Evolutionary conservation across 768 basidiomycete species (phyloP).

Genomic region (Rhodotorula sphaerocarpa): DNA sequence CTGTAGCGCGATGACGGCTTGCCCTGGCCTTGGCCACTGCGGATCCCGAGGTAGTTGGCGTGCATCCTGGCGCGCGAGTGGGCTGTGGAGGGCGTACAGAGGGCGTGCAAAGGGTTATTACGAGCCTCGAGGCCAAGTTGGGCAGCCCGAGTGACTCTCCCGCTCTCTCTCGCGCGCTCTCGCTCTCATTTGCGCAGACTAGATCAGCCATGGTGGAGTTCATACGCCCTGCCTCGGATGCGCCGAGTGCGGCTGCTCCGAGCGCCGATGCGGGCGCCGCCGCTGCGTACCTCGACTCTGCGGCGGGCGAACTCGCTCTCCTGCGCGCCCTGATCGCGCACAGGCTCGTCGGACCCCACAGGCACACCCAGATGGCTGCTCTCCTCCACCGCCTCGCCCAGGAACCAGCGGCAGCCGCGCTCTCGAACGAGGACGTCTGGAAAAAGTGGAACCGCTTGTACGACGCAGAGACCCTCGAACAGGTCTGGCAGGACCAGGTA

Average conservation of each 20-base stretch:
- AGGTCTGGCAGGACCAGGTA: constrained; percentile 24
- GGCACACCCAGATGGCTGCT: constrained; percentile 69
- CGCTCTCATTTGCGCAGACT: not conserved
- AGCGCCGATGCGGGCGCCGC: not conserved
- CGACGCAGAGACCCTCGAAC: constrained; percentile 64
- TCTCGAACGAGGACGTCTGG: constrained; percentile 58
- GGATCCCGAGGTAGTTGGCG: constrained; percentile 18
- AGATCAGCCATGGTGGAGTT: too few relatives aligned
- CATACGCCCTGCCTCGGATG: too few relatives aligned
- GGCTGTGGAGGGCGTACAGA: not conserved
- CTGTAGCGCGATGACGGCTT: not conserved
- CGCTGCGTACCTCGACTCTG: constrained; percentile 49
- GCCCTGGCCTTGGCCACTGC: not conserved
- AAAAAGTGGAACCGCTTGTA: constrained; percentile 63
- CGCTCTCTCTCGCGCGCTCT: not conserved
- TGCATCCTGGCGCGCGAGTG: constrained; percentile 14
- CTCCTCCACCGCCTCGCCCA: constrained; percentile 65
- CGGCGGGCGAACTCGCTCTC: constrained; percentile 76
- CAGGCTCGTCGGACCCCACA: constrained; percentile 72
- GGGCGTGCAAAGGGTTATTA: not conserved
- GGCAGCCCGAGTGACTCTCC: not conserved
- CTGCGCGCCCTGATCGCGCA: constrained; percentile 73
- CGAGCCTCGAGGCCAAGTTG: not conserved
- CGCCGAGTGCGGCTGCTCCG: not conserved
- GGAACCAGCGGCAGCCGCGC: constrained; percentile 51